A percentile compares a stretch with the other conserved stretches of the same genome.
Evolutionary conservation across 164 flowering plant genomes (phyloP).

Genomic region (Buxus sempervirens): DNA sequence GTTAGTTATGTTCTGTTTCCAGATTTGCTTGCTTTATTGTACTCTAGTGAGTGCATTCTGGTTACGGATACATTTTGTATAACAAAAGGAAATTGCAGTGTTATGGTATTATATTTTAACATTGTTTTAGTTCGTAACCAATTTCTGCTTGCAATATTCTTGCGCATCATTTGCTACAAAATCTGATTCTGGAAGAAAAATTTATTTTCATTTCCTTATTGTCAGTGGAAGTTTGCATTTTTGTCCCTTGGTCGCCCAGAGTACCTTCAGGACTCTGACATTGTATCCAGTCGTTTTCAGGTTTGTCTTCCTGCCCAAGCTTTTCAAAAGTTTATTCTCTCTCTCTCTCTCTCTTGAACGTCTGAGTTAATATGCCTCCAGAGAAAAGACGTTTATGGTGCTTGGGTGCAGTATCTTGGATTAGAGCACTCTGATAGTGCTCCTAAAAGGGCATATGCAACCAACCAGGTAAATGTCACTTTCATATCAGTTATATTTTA

Average conservation of each 20-base stretch:
- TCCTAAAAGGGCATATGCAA: slow-evolving; percentile 62
- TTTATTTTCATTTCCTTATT: neutral
- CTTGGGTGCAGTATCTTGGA: slow-evolving; percentile 95
- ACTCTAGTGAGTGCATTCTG: neutral
- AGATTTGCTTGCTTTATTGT: too few species aligned
- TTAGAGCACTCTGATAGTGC: slow-evolving; percentile 72
- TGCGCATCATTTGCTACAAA: too few species aligned
- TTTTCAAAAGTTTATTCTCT: too few species aligned
- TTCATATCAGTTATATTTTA: neutral
- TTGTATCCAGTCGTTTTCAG: slow-evolving; percentile 74
- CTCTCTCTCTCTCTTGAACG: too few species aligned
- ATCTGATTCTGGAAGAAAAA: neutral
- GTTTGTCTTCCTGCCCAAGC: too few species aligned
- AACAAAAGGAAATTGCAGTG: neutral
- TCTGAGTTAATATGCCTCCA: slow-evolving; percentile 13
- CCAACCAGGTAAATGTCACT: slow-evolving; percentile 49
- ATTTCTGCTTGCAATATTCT: too few species aligned
- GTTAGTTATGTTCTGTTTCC: neutral
- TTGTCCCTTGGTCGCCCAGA: slow-evolving; percentile 84
- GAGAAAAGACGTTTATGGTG: slow-evolving; percentile 86
- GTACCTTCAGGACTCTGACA: slow-evolving; percentile 68
- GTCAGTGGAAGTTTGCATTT: slow-evolving; percentile 87
- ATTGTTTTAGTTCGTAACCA: too few species aligned
- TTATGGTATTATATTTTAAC: too few species aligned
- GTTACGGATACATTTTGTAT: neutral